These are phyloP conservation scores for Bryoglossum gracile DNA, from an alignment of 495 filamentous ascomycete genomes.

Conservation along the genomic window DNA sequence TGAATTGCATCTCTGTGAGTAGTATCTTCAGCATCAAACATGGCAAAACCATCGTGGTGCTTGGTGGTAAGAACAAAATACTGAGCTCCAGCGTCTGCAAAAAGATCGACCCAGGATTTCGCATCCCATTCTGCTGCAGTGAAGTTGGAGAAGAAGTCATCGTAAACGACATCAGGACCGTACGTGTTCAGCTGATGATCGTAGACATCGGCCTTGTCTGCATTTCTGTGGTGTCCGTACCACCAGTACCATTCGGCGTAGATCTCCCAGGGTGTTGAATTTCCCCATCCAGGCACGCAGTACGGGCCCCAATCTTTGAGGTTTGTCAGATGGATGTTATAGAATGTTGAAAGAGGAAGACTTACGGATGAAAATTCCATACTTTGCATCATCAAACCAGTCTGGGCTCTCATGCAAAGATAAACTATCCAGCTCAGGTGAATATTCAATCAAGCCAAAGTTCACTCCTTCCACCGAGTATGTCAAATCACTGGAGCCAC, in stretches of 20 bases:
- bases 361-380: conserved; percentile 47
- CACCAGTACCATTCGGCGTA: conserved; percentile 49
- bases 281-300: conserved; percentile 49
- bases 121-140: conserved; percentile 41
- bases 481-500: neutral
- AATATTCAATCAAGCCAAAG: conserved; percentile 28
- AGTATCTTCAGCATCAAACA: conserved; percentile 51
- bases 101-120: conserved; percentile 49
- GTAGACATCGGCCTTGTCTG: conserved; percentile 27
- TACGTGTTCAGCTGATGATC: conserved; percentile 44
- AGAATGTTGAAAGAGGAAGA: too few species aligned
- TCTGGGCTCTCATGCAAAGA: conserved; percentile 42
- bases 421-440: conserved; percentile 27
- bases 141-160: conserved; percentile 49
- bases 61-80: conserved; percentile 49
- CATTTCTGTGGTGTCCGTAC: neutral
- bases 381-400: conserved; percentile 49
- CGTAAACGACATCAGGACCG: conserved; percentile 43
- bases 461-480: conserved; percentile 19
- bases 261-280: conserved; percentile 38
- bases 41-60: conserved; percentile 22
- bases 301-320: conserved; percentile 47
- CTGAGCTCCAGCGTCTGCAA: conserved; percentile 43
- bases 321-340: too few species aligned
- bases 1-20: conserved; percentile 30